Evolutionary conservation across 2,329 filamentous ascomycete genomes (phyloP).

Genomic region (Verticillium nonalfalfae): DNA sequence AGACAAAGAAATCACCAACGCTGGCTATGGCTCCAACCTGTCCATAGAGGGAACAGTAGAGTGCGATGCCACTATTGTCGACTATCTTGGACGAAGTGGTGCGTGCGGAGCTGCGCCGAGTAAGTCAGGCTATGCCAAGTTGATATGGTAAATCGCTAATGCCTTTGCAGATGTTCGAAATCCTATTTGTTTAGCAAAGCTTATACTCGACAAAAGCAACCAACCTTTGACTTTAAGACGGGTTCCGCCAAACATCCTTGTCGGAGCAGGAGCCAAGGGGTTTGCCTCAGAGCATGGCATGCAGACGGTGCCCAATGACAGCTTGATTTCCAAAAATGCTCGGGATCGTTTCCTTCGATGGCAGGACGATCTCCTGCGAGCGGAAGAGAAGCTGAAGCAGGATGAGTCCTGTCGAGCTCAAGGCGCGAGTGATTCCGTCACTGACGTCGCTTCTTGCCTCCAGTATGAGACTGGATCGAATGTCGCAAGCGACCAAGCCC

Average conservation of each 20-base stretch:
- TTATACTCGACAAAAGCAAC: constrained; percentile 72
- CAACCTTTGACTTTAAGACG: constrained; percentile 75
- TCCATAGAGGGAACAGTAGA: constrained; percentile 87
- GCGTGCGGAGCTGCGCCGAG: constrained; percentile 87
- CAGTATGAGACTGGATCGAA: constrained; percentile 24
- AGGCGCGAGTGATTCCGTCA: constrained; percentile 12
- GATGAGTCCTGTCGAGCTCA: constrained; percentile 13
- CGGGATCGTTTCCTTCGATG: constrained; percentile 74
- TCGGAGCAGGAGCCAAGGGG: constrained; percentile 77
- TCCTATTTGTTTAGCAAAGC: constrained; percentile 78
- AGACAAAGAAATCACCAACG: constrained; percentile 93
- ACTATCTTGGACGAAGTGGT: constrained; percentile 85
- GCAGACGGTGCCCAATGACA: constrained; percentile 64
- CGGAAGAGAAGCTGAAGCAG: constrained; percentile 38
- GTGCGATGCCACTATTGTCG: constrained; percentile 89
- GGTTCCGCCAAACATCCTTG: constrained; percentile 87
- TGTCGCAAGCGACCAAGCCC: neutral
- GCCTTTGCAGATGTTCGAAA: constrained; percentile 71
- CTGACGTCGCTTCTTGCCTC: constrained; percentile 13
- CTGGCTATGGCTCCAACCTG: constrained; percentile 92
- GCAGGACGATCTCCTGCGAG: constrained; percentile 64
- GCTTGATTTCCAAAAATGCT: constrained; percentile 73
- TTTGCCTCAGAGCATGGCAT: constrained; percentile 80
- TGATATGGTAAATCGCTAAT: constrained; percentile 13
- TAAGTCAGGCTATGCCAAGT: constrained; percentile 38